phyloP scores from a whole-genome alignment of 805 yeast genomes.

The Myxozyma vanderwaltii region DNA sequence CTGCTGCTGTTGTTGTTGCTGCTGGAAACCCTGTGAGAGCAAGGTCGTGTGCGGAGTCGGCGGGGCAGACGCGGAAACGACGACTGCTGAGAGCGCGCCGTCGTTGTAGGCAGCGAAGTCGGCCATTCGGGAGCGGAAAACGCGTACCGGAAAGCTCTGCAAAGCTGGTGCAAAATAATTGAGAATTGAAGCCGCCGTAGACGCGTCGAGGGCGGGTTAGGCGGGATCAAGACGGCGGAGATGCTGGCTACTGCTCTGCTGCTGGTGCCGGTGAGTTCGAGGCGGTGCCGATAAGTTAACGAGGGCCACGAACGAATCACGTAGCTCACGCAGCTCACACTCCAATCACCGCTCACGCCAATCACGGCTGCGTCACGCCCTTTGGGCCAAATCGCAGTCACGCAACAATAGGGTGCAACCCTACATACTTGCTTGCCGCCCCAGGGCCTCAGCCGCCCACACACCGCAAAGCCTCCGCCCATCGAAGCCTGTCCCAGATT shows the following conservation, averaged over 20 bases:
- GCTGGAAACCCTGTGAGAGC: conserved; percentile 13
- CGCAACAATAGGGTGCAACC: conserved; percentile 11
- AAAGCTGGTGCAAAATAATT: background rate
- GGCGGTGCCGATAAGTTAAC: background rate
- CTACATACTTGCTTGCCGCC: background rate
- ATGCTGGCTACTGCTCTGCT: background rate
- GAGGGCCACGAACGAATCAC: background rate
- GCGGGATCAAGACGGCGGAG: too few species aligned
- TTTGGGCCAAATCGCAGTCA: conserved; percentile 7
- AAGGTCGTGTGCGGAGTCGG: conserved; percentile 7
- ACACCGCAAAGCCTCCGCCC: background rate
- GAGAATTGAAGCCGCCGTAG: background rate
- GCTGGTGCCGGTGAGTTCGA: background rate
- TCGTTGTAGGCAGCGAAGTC: conserved; percentile 27
- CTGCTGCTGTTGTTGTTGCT: conserved; percentile 37
- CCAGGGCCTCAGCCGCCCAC: background rate
- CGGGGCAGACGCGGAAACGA: conserved; percentile 13
- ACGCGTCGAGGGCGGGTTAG: too few species aligned
- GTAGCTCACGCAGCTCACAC: conserved; percentile 2
- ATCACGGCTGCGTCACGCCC: conserved; percentile 6
- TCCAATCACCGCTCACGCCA: conserved; percentile 12
- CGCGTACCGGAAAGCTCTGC: background rate
- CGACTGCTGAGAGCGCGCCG: conserved; percentile 24
- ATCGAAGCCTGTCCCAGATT: background rate
- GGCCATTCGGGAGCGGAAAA: conserved; percentile 14